Conservation (phyloP, 306 rosid species). For the Glycine soja region DNA sequence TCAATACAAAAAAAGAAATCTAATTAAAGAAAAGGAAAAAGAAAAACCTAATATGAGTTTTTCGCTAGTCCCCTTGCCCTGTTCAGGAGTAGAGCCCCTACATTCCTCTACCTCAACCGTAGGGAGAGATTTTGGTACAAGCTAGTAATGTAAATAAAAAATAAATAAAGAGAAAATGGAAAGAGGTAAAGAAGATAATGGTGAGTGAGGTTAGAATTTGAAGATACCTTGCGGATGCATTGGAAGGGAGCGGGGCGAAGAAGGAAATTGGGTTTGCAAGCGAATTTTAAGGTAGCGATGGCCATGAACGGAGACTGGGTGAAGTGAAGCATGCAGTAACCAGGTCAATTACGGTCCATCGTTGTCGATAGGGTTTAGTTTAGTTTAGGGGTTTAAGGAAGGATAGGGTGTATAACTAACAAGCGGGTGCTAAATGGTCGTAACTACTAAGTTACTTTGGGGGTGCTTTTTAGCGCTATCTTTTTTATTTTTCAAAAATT, state of each 20-base stretch:
- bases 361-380: conserved; percentile 41
- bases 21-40: neutral
- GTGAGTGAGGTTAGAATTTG: neutral
- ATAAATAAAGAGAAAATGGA: neutral
- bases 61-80: conserved; percentile 50
- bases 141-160: conserved; percentile 36
- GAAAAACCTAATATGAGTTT: neutral
- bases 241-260: conserved; percentile 56
- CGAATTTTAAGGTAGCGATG: conserved; percentile 55
- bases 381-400: conserved; percentile 37
- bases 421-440: too few species aligned
- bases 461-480: too few species aligned
- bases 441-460: too few species aligned
- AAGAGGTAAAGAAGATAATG: neutral
- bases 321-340: too few species aligned
- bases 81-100: conserved; percentile 38
- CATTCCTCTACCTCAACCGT: conserved; percentile 55
- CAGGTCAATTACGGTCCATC: conserved; percentile 10
- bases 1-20: neutral
- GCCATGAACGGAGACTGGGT: conserved; percentile 53
- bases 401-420: too few species aligned
- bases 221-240: conserved; percentile 59
- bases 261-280: conserved; percentile 52
- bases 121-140: conserved; percentile 54
- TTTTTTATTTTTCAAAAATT: too few species aligned